A percentile compares a stretch with the other conserved stretches of the same genome.
Evolutionary conservation across 2,329 filamentous ascomycete genomes (phyloP).

Genomic region (Pezicula rhizophila): DNA sequence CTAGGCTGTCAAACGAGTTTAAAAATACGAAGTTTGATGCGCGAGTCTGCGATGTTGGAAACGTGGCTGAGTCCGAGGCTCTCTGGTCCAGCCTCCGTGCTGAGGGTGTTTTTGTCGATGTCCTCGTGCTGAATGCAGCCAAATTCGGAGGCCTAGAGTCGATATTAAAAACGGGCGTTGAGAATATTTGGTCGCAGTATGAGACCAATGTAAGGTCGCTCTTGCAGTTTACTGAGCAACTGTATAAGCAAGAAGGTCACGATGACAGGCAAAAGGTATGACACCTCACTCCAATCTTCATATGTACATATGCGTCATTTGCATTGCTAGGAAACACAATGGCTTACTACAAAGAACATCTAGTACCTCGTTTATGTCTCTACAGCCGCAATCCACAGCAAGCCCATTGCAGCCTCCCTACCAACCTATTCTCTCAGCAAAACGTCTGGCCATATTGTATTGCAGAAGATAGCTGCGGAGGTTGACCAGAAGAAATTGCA

Average conservation of each 20-base stretch:
- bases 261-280: background rate
- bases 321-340: background rate
- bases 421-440: background rate
- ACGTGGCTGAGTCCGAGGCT: background rate
- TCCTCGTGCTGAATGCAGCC: conserved; percentile 50
- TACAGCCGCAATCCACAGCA: background rate
- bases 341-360: background rate
- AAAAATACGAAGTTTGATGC: background rate
- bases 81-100: background rate
- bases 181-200: background rate
- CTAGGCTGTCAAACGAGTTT: background rate
- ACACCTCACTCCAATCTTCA: background rate
- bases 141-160: conserved; percentile 55
- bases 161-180: conserved; percentile 24
- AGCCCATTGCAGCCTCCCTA: background rate
- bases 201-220: background rate
- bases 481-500: conserved; percentile 29
- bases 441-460: background rate
- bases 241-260: background rate
- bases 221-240: background rate
- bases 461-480: background rate
- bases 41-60: background rate
- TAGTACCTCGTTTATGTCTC: conserved; percentile 1
- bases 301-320: background rate
- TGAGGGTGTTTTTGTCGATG: conserved; percentile 1